A percentile compares a stretch with the other conserved stretches of the same genome.
Conservation (phyloP, 2,329 filamentous ascomycete species). For the Nigrospora oryzae region DNA sequence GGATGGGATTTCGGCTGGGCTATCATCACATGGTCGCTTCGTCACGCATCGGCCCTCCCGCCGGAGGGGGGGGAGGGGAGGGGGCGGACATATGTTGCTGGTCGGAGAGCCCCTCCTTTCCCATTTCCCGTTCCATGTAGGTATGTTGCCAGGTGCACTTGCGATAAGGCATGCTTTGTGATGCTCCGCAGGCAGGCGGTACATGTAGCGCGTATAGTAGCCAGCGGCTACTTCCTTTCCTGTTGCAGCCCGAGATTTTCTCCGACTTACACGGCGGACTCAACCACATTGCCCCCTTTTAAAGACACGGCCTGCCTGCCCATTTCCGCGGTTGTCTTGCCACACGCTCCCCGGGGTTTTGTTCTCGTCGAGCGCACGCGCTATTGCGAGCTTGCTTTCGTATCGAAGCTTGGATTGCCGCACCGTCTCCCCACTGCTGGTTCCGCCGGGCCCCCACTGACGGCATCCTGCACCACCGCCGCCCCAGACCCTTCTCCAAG, state of each 20-base stretch:
- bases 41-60: too few relatives aligned
- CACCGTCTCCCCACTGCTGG: background rate
- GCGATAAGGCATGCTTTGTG: background rate
- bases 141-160: background rate
- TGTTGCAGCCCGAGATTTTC: background rate
- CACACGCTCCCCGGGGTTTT: too few relatives aligned
- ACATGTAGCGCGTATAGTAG: background rate
- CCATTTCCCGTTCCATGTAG: too few relatives aligned
- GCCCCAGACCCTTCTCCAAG: background rate
- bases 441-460: background rate
- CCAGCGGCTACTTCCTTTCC: background rate
- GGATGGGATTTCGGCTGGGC: too few relatives aligned
- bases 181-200: background rate
- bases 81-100: too few relatives aligned
- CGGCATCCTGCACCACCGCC: background rate
- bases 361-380: too few relatives aligned
- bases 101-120: too few relatives aligned
- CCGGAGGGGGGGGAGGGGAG: too few relatives aligned
- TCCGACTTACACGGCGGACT: background rate
- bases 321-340: too few relatives aligned
- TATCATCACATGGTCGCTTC: too few relatives aligned
- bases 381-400: too few relatives aligned
- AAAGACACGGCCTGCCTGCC: background rate
- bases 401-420: background rate
- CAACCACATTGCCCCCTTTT: background rate